These are phyloP conservation scores for Hippophae gyantsensis DNA, from an alignment of 306 rosid genomes.

Conservation along the genomic window DNA sequence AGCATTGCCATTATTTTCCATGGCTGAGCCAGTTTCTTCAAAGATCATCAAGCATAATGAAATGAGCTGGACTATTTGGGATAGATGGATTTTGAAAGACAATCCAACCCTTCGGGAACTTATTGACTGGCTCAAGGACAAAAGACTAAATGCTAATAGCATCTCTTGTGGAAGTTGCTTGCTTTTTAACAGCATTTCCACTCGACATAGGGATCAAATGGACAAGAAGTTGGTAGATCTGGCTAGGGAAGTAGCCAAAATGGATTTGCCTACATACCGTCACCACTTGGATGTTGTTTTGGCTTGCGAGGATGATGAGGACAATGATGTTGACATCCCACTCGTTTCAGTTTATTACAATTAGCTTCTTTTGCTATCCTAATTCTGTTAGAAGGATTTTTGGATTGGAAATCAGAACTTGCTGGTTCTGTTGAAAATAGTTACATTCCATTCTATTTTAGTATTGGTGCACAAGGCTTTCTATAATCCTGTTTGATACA, in stretches of 20 bases:
- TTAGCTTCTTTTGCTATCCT: slow-evolving; percentile 20
- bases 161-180: slow-evolving; percentile 77
- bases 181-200: slow-evolving; percentile 68
- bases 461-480: no score
- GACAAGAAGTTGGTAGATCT: slow-evolving; percentile 69
- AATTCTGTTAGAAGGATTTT: no score
- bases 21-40: slow-evolving; percentile 89
- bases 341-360: slow-evolving; percentile 77
- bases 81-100: slow-evolving; percentile 65
- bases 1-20: slow-evolving; percentile 77
- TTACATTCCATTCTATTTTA: no score
- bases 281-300: slow-evolving; percentile 73
- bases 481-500: no score
- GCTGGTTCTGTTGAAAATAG: no score
- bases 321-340: slow-evolving; percentile 84
- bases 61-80: slow-evolving; percentile 96
- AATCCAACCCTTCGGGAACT: slow-evolving; percentile 78
- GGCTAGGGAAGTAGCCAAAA: slow-evolving; percentile 71
- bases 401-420: no score
- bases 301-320: slow-evolving; percentile 94
- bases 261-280: slow-evolving; percentile 65
- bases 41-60: slow-evolving; percentile 69
- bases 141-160: slow-evolving; percentile 68
- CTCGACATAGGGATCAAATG: slow-evolving; percentile 65
- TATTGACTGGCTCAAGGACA: slow-evolving; percentile 57